phyloP scores from a whole-genome alignment of 306 rosid species.

The Fragaria nilgerrensis region DNA sequence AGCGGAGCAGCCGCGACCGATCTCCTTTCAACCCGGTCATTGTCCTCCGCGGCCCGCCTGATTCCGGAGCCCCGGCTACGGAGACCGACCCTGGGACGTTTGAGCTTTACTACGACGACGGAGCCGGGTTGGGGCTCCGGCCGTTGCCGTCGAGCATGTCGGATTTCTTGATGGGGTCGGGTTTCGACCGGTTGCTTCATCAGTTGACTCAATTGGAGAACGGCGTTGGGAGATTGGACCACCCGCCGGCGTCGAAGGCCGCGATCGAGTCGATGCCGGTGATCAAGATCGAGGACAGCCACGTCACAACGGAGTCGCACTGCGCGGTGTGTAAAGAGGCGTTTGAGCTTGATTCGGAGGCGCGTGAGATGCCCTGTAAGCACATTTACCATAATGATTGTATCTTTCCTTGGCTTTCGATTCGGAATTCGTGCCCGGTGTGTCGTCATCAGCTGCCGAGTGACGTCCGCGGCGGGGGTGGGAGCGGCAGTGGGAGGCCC shows the following conservation, averaged over 20 bases:
- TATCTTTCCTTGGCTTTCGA: conserved; percentile 67
- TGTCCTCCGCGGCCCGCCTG: conserved; percentile 51
- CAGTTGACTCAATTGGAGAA: conserved; percentile 57
- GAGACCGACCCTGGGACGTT: conserved; percentile 49
- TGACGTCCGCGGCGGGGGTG: conserved; percentile 27
- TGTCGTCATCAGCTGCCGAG: conserved; percentile 65
- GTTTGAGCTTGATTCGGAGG: conserved; percentile 53
- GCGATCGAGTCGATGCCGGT: conserved; percentile 67
- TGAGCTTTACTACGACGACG: conserved; percentile 66
- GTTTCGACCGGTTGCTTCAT: conserved; percentile 61
- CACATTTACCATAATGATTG: conserved; percentile 70
- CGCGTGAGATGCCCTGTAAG: conserved; percentile 76
- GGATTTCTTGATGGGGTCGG: conserved; percentile 63
- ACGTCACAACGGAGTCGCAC: conserved; percentile 50
- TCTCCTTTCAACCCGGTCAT: conserved; percentile 64
- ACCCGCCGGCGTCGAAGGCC: conserved; percentile 63
- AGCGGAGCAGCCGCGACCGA: conserved; percentile 47
- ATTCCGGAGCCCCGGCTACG: conserved; percentile 27
- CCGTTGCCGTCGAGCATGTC: conserved; percentile 55
- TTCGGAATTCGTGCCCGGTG: conserved; percentile 72
- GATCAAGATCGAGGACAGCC: conserved; percentile 45
- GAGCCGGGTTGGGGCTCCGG: conserved; percentile 54
- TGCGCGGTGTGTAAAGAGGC: conserved; percentile 67
- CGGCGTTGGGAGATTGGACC: conserved; percentile 39
- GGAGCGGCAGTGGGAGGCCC: conserved; percentile 36